These are phyloP conservation scores for Globisporangium camurandrum DNA, from an alignment of 352 stramenopile species.

Conservation along the genomic window DNA sequence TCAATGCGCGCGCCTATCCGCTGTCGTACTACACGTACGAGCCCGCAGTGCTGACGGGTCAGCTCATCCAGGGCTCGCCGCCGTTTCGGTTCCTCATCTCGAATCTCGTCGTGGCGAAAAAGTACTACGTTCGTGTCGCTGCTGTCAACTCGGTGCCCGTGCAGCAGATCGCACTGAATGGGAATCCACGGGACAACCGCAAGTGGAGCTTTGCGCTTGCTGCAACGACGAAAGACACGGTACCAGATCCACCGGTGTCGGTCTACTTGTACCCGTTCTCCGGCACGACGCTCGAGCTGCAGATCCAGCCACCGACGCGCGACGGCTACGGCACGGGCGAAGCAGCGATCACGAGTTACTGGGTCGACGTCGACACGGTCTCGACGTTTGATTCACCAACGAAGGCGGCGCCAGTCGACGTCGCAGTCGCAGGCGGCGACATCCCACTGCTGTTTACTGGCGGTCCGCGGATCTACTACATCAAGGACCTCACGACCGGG, in stretches of 20 bases:
- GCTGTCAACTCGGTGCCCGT: constrained; percentile 86
- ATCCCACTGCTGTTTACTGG: constrained; percentile 51
- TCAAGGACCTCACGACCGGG: constrained; percentile 61
- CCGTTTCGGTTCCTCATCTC: constrained; percentile 80
- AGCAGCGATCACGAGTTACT: constrained; percentile 40
- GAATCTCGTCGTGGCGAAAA: constrained; percentile 43
- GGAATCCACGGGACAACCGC: constrained; percentile 83
- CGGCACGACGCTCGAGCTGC: constrained; percentile 56
- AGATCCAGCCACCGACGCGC: constrained; percentile 58
- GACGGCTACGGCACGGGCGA: constrained; percentile 51
- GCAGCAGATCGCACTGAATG: constrained; percentile 76
- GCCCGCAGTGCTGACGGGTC: constrained; percentile 39
- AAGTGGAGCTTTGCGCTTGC: constrained; percentile 85
- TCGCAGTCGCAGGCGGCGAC: constrained; percentile 12
- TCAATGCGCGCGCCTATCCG: constrained; percentile 35
- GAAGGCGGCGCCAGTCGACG: constrained; percentile 37
- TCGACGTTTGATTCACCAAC: constrained; percentile 61
- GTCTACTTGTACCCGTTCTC: constrained; percentile 58
- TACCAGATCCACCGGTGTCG: constrained; percentile 60
- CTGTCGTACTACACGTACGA: constrained; percentile 58
- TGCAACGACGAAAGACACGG: constrained; percentile 72
- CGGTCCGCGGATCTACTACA: constrained; percentile 61
- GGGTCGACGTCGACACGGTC: constrained; percentile 62
- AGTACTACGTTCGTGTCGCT: constrained; percentile 90
- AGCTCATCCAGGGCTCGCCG: constrained; percentile 60